A percentile compares a stretch with the other conserved stretches of the same genome.
Conservation (phyloP, 768 basidiomycete species). For the Tulasnella sp. region DNA sequence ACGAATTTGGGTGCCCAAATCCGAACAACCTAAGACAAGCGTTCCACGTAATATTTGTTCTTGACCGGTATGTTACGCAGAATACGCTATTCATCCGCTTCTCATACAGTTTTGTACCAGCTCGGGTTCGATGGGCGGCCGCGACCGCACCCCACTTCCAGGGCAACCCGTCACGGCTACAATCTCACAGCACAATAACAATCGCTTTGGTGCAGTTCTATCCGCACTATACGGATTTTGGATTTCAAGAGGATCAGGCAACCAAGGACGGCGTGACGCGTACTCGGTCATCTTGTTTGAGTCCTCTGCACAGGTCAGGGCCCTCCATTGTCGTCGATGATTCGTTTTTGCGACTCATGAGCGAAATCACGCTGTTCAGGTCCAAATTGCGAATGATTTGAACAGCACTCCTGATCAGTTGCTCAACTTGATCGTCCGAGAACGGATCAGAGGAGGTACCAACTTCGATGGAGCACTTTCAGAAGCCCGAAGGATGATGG, state of each 20-base stretch:
- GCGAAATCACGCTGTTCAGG: not conserved
- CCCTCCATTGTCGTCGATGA: no score
- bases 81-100: not conserved
- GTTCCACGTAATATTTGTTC: constrained; percentile 62
- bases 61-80: constrained; percentile 50
- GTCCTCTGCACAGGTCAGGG: constrained; percentile 21
- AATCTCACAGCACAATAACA: constrained; percentile 49
- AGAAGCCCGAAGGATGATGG: constrained; percentile 48
- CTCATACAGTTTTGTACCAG: constrained; percentile 40
- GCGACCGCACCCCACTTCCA: constrained; percentile 52
- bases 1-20: constrained; percentile 58
- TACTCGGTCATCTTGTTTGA: constrained; percentile 61
- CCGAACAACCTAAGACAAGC: constrained; percentile 58
- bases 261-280: constrained; percentile 52
- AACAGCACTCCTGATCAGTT: constrained; percentile 52
- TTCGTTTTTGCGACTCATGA: not conserved
- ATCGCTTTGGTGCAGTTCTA: constrained; percentile 62
- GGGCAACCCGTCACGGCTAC: constrained; percentile 49
- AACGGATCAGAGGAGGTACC: constrained; percentile 47
- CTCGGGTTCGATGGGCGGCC: constrained; percentile 54
- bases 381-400: constrained; percentile 53
- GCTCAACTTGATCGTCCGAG: constrained; percentile 47
- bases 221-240: constrained; percentile 62
- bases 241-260: constrained; percentile 50
- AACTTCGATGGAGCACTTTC: constrained; percentile 51